Evolutionary conservation across 108 stramenopile species (phyloP), one percentile per base, ranked within the genome.

Genomic region (Pinguiococcus pyrenoidosus): DNA sequence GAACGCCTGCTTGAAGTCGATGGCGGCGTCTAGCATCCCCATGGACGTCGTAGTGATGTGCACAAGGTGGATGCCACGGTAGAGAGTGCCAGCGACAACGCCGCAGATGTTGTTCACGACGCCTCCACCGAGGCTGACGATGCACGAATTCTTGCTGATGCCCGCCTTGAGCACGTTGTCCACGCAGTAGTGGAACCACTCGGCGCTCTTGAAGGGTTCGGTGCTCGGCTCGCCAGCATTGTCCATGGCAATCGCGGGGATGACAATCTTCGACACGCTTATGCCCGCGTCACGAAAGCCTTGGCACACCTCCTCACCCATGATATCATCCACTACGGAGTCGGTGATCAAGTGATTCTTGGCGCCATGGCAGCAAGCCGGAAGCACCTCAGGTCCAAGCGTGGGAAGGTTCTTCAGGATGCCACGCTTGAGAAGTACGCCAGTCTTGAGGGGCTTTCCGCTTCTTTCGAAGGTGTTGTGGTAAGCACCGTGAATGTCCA

Each of bases 1-100:
- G 39, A 66, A 47, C 18, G 65, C 65, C 47, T 66, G 56, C 44
- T 66, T 66, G 51, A 59, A 59, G 51, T 51, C 49, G 46, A 56
- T 51, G 32, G 65, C 56, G 12, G 65, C 65, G 32, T 66, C 65
- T 20, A 34, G 49, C 65, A 59, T 59, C 25, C 49, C 56, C 56
- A 66, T 59, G 43, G 54, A 26, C 22, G 57, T 51, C 10, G 65
- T 66, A 10, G 57, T 25, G 37, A 66, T 44, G 49, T 56, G 56
- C 34, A 66, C 41, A 25, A 66, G 52, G 26, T 34, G 16, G 29
- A 66, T 44, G 17, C 65, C 65, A 16, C 65, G 49, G 32, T 66
- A 59, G 16, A 66, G 35, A 13, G 59, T 59, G 13, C 44, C 38
- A 17, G 65, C 65, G 29, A 66, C 22, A 27, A 59, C 52, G 18